Percentiles rank a stretch among this genome's conserved stretches.
phyloP scores from a whole-genome alignment of 345 rosid genomes.

The Arabidopsis suecica region DNA sequence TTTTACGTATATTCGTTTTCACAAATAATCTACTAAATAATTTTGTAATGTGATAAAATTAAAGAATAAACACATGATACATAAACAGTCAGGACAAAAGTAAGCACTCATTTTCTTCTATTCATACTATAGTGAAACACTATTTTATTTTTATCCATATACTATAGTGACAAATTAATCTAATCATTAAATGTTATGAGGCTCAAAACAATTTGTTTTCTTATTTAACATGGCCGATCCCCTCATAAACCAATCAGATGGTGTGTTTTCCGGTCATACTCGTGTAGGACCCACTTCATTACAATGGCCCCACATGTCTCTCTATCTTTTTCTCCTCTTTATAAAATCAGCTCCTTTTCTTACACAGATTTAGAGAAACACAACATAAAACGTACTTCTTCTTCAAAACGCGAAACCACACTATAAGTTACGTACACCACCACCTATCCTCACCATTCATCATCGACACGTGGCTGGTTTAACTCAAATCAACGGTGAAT shows the following conservation, averaged over 20 bases:
- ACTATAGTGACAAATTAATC: slow-evolving; percentile 32
- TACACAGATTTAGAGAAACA: slow-evolving; percentile 31
- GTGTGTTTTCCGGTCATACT: slow-evolving; percentile 41
- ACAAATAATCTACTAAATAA: not conserved
- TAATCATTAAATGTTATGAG: slow-evolving; percentile 11
- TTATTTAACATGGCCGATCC: slow-evolving; percentile 27
- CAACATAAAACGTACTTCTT: slow-evolving; percentile 19
- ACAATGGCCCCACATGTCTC: slow-evolving; percentile 39
- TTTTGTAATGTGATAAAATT: not conserved
- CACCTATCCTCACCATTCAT: slow-evolving; percentile 32
- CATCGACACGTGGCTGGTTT: slow-evolving; percentile 28
- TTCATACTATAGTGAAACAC: slow-evolving; percentile 18
- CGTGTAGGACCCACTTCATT: slow-evolving; percentile 18
- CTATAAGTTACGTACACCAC: slow-evolving; percentile 39
- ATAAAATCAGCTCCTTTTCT: slow-evolving; percentile 19
- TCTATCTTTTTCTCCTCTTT: slow-evolving; percentile 7
- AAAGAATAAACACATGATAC: not conserved
- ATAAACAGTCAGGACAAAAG: slow-evolving; percentile 3
- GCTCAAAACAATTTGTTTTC: slow-evolving; percentile 35
- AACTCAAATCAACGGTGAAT: not conserved
- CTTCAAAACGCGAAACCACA: slow-evolving; percentile 36
- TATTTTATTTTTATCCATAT: slow-evolving; percentile 2
- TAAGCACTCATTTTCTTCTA: slow-evolving; percentile 18
- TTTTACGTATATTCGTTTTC: not conserved
- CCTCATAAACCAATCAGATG: slow-evolving; percentile 41